Conservation (phyloP, 441 rosid genomes). For the Jatropha podagrica region DNA sequence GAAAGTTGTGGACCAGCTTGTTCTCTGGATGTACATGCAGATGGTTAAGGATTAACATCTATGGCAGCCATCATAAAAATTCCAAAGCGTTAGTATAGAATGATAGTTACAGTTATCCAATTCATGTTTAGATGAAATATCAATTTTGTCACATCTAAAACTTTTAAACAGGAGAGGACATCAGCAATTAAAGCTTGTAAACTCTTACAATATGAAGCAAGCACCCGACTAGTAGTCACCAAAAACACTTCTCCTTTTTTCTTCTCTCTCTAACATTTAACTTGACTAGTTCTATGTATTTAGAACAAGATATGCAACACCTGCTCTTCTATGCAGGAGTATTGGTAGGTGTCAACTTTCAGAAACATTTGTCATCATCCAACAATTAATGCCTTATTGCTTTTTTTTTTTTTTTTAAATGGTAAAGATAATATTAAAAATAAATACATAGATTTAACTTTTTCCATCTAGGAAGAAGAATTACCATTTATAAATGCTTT, state of each 20-base stretch:
- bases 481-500: conserved; percentile 81
- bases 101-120: not conserved
- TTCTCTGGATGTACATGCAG: not conserved
- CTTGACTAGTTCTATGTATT: not conserved
- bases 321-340: not conserved
- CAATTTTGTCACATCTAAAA: not conserved
- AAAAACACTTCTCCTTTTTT: too few relatives aligned
- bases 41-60: not conserved
- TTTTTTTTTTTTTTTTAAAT: not conserved
- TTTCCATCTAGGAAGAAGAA: conserved; percentile 6
- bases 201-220: not conserved
- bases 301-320: not conserved
- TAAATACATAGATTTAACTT: not conserved
- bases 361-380: not conserved
- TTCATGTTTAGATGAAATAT: conserved; percentile 7
- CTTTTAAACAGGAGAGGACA: not conserved
- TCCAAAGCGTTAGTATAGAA: not conserved
- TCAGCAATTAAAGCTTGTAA: not conserved
- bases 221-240: not conserved
- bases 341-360: conserved; percentile 3
- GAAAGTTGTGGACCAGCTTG: not conserved
- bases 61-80: too few relatives aligned
- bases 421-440: not conserved
- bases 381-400: not conserved
- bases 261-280: too few relatives aligned